Base-by-base conservation (phyloP, 805 yeast genomes). In the Blastobotrys muscicola region DNA sequence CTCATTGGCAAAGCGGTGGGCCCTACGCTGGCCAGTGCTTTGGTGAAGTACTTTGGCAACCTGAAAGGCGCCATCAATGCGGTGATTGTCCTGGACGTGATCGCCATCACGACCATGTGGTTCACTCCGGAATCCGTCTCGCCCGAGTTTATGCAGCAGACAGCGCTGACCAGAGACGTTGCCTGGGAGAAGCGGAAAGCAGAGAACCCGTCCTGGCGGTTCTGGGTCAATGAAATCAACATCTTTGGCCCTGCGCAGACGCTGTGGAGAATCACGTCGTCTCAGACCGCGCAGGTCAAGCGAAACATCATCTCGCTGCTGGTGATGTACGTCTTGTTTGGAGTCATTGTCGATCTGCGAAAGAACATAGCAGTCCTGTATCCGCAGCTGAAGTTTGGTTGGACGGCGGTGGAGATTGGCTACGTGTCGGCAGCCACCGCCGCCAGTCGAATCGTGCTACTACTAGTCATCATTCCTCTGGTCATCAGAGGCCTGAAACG, bases 381-480 rank as follows among this genome's bases (percentile, higher is more conserved):
- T 36, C 59, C 63, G 13, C 55, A 57, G 44, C 50, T 52, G 39
- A 36, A 41, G 42, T 60, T 59, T 42, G 51, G 50, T 11, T 60
- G 65, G 65, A 49, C 62, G 2, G 61, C 61, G 8, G 48, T 60
- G 6, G 59, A 60, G 45, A 35, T 53, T 2, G 65, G 65, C 8
- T 60, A 60, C 41, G 46, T 57, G 6, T 49, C 56, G n/a, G 55
- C 63, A 2, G 42, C 53, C 1, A 55, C 57, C 43, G 54, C 57
- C 2, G 13, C 49, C 5, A 48, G 51, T 29, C 48, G 65, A 13
- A 54, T 58, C 7, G 15, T 56, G n/a, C 51, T 59, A 48, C 53
- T 54, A 37, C 37, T 57, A 6, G 31, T 49, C 4, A 50, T 55
- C 4, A 55, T 60, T 43, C 63, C 65, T 8, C 41, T 32, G 23